Percentiles rank a stretch among this genome's conserved stretches.
Evolutionary conservation across 208 protist species (phyloP).

Genomic region (Giardia muris): DNA sequence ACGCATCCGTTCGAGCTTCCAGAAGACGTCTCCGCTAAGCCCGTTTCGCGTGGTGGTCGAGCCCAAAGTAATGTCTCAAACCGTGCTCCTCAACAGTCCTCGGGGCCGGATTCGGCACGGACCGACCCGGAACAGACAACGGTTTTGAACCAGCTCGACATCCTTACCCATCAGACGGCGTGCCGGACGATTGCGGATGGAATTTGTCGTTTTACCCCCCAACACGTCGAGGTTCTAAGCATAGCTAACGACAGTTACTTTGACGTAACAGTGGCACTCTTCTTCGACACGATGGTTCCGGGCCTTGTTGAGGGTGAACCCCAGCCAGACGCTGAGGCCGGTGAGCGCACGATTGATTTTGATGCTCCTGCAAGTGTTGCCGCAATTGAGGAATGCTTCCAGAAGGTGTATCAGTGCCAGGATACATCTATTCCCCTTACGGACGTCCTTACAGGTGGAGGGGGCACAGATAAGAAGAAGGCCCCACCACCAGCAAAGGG

Average conservation of each 20-base stretch:
- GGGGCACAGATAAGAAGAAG: neutral
- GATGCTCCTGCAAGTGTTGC: neutral
- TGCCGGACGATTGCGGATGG: neutral
- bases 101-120: neutral
- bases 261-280: neutral
- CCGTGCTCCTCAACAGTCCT: too few species aligned
- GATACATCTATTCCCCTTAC: neutral
- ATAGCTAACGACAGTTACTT: neutral
- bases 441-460: neutral
- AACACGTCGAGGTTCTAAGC: neutral
- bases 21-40: neutral
- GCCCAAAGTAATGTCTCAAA: too few species aligned
- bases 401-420: neutral
- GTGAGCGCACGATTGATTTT: neutral
- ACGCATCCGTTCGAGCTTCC: neutral
- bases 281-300: neutral
- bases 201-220: neutral
- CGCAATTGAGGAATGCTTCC: neutral
- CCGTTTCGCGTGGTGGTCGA: neutral
- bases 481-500: neutral
- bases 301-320: neutral
- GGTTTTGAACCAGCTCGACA: neutral
- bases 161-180: neutral
- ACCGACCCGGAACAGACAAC: neutral
- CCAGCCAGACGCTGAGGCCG: neutral